Percentiles rank a stretch among this genome's conserved stretches.
Evolutionary conservation across 768 basidiomycete species (phyloP).

Genomic region (Collybia nuda): DNA sequence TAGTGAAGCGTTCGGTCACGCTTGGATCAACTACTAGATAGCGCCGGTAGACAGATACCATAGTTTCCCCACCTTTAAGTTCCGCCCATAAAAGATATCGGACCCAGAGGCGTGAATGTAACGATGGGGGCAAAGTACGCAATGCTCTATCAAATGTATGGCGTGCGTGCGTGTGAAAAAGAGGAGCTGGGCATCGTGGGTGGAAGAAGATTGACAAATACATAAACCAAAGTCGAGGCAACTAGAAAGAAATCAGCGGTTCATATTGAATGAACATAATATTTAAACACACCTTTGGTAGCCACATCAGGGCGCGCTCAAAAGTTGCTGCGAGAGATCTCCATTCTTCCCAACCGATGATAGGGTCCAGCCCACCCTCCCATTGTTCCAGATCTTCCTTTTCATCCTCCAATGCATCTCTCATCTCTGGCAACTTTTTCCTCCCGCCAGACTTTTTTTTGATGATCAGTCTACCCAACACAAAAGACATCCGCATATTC

Average conservation of each 20-base stretch:
- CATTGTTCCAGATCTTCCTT: conserved; percentile 78
- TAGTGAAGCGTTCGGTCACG: conserved; percentile 76
- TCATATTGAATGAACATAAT: conserved; percentile 1
- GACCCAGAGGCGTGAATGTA: conserved; percentile 91
- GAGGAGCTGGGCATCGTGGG: conserved; percentile 78
- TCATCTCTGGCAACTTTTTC: conserved; percentile 92
- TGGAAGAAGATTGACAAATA: conserved; percentile 91
- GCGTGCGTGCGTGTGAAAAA: conserved; percentile 89
- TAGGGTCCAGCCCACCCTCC: conserved; percentile 82
- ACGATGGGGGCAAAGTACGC: conserved; percentile 88
- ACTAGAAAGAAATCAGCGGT: conserved; percentile 37
- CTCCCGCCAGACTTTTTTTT: conserved; percentile 82
- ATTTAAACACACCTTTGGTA: conserved; percentile 72
- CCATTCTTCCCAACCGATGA: conserved; percentile 98
- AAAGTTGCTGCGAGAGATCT: conserved; percentile 82
- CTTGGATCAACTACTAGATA: conserved; percentile 83
- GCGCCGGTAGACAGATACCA: conserved; percentile 82
- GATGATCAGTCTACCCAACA: conserved; percentile 71
- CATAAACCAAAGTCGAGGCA: conserved; percentile 93
- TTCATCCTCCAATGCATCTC: conserved; percentile 86
- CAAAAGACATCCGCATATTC: conserved; percentile 77
- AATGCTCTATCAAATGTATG: conserved; percentile 93
- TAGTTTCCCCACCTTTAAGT: conserved; percentile 72
- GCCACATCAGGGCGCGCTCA: conserved; percentile 93
- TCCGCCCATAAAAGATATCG: conserved; percentile 94